Evolutionary conservation across 352 stramenopile genomes (phyloP).

Genomic region (Aphanomyces astaci): DNA sequence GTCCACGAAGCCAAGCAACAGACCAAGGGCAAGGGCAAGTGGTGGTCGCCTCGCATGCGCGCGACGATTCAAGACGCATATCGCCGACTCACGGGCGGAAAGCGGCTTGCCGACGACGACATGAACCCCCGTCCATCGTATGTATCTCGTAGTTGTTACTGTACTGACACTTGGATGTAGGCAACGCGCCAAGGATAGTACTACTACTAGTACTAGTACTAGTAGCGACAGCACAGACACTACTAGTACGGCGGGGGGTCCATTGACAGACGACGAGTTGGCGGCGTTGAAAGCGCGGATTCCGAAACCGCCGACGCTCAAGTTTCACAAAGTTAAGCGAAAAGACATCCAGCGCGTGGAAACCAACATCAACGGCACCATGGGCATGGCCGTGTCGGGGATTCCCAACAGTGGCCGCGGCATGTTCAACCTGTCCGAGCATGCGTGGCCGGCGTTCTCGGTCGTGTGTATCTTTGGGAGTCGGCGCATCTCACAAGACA

Average conservation of each 20-base stretch:
- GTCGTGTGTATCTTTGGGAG: constrained; percentile 85
- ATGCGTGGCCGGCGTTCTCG: constrained; percentile 78
- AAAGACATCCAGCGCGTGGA: constrained; percentile 79
- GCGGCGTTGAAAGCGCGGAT: constrained; percentile 71
- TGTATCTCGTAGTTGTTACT: not conserved
- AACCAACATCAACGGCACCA: constrained; percentile 79
- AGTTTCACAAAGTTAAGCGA: constrained; percentile 80
- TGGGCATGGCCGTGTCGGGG: constrained; percentile 73
- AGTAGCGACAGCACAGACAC: no score
- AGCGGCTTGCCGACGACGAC: not conserved
- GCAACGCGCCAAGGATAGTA: not conserved
- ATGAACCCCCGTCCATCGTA: not conserved
- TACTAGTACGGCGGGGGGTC: constrained; percentile 55
- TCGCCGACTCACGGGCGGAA: not conserved
- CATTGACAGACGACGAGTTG: constrained; percentile 75
- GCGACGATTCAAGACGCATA: constrained; percentile 13
- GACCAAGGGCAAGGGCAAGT: constrained; percentile 1
- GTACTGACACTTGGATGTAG: not conserved
- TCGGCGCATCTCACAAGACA: constrained; percentile 76
- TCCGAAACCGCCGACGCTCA: constrained; percentile 70
- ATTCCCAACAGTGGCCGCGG: constrained; percentile 75
- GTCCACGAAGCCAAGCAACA: not conserved
- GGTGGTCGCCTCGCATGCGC: constrained; percentile 12
- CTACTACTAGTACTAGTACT: no score
- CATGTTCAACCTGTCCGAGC: constrained; percentile 73